These are phyloP conservation scores for Lentinula sp. DNA, from an alignment of 768 basidiomycete species.

Conservation along the genomic window DNA sequence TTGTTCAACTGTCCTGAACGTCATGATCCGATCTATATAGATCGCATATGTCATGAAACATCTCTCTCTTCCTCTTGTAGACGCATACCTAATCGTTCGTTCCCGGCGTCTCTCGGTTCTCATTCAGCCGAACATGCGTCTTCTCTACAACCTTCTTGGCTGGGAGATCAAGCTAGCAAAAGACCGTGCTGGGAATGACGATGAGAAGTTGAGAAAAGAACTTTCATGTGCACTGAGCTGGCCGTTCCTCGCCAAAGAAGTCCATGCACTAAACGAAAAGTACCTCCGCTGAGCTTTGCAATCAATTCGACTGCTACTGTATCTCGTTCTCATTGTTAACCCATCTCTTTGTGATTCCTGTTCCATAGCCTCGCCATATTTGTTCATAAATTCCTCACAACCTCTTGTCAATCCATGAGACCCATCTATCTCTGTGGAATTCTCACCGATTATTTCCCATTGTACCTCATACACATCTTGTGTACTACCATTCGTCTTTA, in stretches of 20 bases:
- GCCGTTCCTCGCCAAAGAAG: conserved; percentile 82
- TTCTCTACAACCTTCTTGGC: conserved; percentile 90
- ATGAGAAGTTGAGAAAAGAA: conserved; percentile 45
- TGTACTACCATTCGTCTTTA: not conserved
- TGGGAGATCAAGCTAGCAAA: conserved; percentile 94
- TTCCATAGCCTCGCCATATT: not conserved
- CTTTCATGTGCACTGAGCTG: conserved; percentile 69
- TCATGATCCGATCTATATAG: conserved; percentile 22
- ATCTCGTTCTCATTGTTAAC: not conserved
- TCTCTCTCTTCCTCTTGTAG: conserved; percentile 76
- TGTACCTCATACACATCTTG: not conserved
- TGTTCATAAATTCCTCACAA: too few species aligned
- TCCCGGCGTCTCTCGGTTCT: conserved; percentile 85
- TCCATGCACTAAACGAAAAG: conserved; percentile 82
- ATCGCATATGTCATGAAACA: conserved; percentile 99
- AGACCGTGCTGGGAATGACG: conserved; percentile 54
- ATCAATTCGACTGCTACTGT: not conserved
- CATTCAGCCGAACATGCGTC: conserved; percentile 94
- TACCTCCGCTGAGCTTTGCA: conserved; percentile 34
- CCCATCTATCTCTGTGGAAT: not conserved
- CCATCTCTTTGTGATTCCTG: not conserved
- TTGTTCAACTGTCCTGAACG: not conserved
- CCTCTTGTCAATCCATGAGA: not conserved
- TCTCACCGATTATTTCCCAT: not conserved
- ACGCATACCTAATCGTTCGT: conserved; percentile 90